Percentiles rank a stretch among this genome's conserved stretches.
Evolutionary conservation across 768 basidiomycete species (phyloP).

Genomic region (Calocybe indica): DNA sequence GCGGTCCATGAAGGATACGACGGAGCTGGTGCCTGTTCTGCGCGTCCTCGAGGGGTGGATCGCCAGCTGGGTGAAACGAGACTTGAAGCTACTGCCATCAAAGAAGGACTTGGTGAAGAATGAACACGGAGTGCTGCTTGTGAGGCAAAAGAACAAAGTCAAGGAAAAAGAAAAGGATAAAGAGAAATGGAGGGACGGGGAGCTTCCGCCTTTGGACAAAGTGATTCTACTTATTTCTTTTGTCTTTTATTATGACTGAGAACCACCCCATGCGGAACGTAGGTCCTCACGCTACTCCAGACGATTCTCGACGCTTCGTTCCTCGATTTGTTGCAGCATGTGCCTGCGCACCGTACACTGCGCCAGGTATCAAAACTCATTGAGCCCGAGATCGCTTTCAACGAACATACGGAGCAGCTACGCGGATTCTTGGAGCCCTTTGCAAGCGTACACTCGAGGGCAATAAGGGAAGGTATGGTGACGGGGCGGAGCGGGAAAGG

Average conservation of each 20-base stretch:
- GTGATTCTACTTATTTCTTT: slow-evolving; percentile 18
- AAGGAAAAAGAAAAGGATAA: slow-evolving; percentile 5
- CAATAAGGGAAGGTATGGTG: slow-evolving; percentile 35
- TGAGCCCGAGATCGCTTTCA: slow-evolving; percentile 46
- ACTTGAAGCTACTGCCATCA: slow-evolving; percentile 30
- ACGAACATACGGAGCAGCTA: slow-evolving; percentile 47
- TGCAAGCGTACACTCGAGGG: slow-evolving; percentile 44
- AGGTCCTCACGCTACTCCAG: slow-evolving; percentile 61
- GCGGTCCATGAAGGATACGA: slow-evolving; percentile 40
- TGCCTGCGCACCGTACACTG: slow-evolving; percentile 51
- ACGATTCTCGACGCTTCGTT: slow-evolving; percentile 68
- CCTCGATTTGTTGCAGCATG: slow-evolving; percentile 58
- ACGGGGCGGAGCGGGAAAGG: slow-evolving; percentile 24
- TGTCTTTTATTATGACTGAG: no score
- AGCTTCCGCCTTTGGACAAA: slow-evolving; percentile 38
- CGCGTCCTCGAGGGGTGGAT: slow-evolving; percentile 47
- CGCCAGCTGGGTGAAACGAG: slow-evolving; percentile 24
- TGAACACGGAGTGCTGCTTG: slow-evolving; percentile 32
- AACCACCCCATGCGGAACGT: background rate
- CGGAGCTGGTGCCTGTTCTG: slow-evolving; percentile 41
- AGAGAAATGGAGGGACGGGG: slow-evolving; percentile 1
- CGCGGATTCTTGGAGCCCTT: slow-evolving; percentile 63
- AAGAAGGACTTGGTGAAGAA: slow-evolving; percentile 34
- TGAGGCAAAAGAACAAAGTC: slow-evolving; percentile 18
- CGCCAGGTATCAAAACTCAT: slow-evolving; percentile 43